Conservation (phyloP, 352 stramenopile genomes). For the Pythium chondricola region DNA sequence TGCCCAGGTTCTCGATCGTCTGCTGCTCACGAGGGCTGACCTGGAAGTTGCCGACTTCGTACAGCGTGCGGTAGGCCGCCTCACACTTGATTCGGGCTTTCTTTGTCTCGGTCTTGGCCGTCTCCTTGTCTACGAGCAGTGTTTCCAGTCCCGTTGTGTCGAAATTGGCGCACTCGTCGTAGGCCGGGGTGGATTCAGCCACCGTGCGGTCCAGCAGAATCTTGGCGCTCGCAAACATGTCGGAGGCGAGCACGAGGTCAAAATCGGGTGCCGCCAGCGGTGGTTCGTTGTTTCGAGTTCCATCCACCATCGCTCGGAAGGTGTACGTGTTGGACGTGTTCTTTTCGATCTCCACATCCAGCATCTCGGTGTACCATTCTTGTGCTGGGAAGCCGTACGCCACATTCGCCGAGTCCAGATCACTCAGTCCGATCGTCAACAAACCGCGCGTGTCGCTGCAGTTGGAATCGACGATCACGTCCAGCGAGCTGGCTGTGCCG, state of each 20-base stretch:
- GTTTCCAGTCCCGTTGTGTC: constrained; percentile 7
- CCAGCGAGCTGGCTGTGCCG: background rate
- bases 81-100: background rate
- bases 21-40: background rate
- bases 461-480: background rate
- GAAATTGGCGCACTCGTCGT: background rate
- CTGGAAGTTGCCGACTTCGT: background rate
- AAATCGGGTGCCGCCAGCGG: background rate
- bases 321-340: background rate
- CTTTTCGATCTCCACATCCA: constrained; percentile 16
- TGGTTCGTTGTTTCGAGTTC: background rate
- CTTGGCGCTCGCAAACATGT: background rate
- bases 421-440: constrained; percentile 19
- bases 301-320: background rate
- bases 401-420: constrained; percentile 23
- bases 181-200: background rate
- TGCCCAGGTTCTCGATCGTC: background rate
- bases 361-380: constrained; percentile 27
- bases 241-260: background rate
- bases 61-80: background rate
- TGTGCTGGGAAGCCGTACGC: constrained; percentile 25
- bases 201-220: background rate
- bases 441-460: background rate
- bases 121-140: background rate
- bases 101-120: background rate